Evolutionary conservation across 2,329 filamentous ascomycete species (phyloP), one percentile per base, ranked within the genome.

Genomic region (Alternaria novae-zelandiae): DNA sequence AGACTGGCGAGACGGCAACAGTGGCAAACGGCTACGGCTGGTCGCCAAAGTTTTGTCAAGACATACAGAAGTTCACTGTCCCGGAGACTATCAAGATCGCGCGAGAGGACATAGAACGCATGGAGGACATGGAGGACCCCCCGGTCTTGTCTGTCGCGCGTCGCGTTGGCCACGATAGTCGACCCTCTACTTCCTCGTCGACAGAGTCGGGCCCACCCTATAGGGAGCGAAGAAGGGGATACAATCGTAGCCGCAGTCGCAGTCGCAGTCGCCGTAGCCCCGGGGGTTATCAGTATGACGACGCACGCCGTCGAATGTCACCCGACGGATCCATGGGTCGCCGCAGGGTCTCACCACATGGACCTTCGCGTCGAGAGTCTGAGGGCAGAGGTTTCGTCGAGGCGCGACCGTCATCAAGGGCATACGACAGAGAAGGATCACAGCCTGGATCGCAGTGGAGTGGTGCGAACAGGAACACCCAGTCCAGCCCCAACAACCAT

Each of bases 1-100:
- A 87, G n/a, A 90, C 87, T 0, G 89, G 89, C 0, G 87, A 91
- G 3, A 81, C 90, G 2, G 76, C 89, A 7, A 84, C 85, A 7
- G 90, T 89, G 2, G 89, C 92, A 66, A 92, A 91, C 1, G 96
- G 96, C 78, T 96, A 96, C 75, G 94, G 93, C 64, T 97, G 94
- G 94, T 95, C 93, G 6, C 86, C 87, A 43, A 83, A 84, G 1
- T 96, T 97, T 70, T 96, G 92, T 76, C 85, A 92, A 69, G 91
- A 91, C 74, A 96, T 96, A 91, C 93, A 90, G 59, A 70, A 69
- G n/a, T 58, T 74, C 6, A 70, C 67, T 3, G 44, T 74, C 8
- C 74, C 75, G 10, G 65, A 72, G 32, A 69, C 53, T 6, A 70
- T 77, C 21, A 65, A 65, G 20, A 68, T 67, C 13, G 63, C 65